These are phyloP conservation scores for Microdochium nivale DNA, from an alignment of 2,329 filamentous ascomycete genomes.

Conservation along the genomic window DNA sequence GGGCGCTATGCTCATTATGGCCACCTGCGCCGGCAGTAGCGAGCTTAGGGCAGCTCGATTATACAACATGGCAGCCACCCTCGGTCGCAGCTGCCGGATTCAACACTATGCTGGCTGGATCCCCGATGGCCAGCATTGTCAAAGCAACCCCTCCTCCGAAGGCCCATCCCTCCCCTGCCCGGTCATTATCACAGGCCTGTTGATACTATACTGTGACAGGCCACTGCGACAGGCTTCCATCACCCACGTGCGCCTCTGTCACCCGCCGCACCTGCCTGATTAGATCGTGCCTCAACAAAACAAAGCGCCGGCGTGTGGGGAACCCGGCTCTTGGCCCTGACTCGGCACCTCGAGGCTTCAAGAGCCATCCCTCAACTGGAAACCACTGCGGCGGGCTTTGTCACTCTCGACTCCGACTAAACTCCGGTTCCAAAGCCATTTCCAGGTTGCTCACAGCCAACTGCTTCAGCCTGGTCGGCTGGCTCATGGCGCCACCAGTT, in stretches of 20 bases:
- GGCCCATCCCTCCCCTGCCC: too few species aligned
- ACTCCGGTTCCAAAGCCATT: too few species aligned
- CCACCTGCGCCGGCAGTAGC: too few species aligned
- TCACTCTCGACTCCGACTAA: neutral
- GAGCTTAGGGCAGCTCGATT: too few species aligned
- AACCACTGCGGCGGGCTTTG: neutral
- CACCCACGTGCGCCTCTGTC: neutral
- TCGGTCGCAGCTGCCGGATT: too few species aligned
- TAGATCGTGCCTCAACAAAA: neutral
- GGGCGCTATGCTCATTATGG: too few species aligned
- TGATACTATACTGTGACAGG: neutral
- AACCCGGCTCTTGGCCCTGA: neutral
- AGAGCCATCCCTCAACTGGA: neutral
- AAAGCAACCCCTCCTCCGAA: too few species aligned
- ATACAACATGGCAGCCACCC: too few species aligned
- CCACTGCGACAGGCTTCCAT: neutral
- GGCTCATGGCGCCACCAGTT: neutral
- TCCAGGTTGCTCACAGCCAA: neutral
- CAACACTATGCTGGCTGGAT: too few species aligned
- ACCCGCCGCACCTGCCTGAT: neutral
- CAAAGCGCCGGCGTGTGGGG: neutral
- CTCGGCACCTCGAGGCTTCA: neutral
- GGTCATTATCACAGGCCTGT: neutral
- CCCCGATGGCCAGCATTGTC: too few species aligned
- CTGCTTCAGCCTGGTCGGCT: neutral